Evolutionary conservation across 2,329 filamentous ascomycete species (phyloP).

Genomic region (Tolypocladium sp.): DNA sequence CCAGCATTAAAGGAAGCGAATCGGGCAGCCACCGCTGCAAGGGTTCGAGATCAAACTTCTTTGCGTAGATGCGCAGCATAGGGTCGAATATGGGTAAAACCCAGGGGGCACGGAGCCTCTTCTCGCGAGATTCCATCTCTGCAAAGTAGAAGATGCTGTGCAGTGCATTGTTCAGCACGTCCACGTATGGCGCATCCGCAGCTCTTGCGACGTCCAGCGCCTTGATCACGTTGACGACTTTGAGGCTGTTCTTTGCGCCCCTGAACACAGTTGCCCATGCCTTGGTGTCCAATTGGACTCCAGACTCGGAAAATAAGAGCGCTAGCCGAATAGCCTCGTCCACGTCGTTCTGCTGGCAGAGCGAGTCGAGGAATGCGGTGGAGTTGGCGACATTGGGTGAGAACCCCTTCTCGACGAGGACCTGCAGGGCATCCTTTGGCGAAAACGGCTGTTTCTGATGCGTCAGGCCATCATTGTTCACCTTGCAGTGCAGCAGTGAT

Average conservation of each 20-base stretch:
- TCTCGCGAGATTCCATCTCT: constrained; percentile 26
- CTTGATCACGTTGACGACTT: constrained; percentile 40
- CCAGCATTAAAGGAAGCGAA: constrained; percentile 20
- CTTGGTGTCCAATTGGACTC: constrained; percentile 52
- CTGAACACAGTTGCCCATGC: constrained; percentile 64
- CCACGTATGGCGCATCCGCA: constrained; percentile 30
- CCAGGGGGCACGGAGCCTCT: constrained; percentile 19
- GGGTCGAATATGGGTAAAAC: constrained; percentile 30
- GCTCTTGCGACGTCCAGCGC: constrained; percentile 33
- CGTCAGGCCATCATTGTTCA: constrained; percentile 9
- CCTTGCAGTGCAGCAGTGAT: constrained; percentile 38
- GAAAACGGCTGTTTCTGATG: constrained; percentile 14
- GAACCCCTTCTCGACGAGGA: constrained; percentile 50
- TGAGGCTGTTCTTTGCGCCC: constrained; percentile 52
- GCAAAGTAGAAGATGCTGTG: constrained; percentile 39
- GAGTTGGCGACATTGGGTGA: constrained; percentile 53
- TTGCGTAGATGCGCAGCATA: constrained; percentile 40
- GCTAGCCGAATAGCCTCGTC: constrained; percentile 25
- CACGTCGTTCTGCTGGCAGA: constrained; percentile 42
- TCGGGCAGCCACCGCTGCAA: constrained; percentile 31
- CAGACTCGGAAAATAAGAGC: constrained; percentile 24
- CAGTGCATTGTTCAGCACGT: constrained; percentile 30
- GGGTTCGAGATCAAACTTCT: constrained; percentile 36
- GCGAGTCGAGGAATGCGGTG: constrained; percentile 62
- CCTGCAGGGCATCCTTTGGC: constrained; percentile 20